A percentile compares a stretch with the other conserved stretches of the same genome.
phyloP scores from a whole-genome alignment of 169 alveolate genomes.

The Cyclospora cayetanensis region DNA sequence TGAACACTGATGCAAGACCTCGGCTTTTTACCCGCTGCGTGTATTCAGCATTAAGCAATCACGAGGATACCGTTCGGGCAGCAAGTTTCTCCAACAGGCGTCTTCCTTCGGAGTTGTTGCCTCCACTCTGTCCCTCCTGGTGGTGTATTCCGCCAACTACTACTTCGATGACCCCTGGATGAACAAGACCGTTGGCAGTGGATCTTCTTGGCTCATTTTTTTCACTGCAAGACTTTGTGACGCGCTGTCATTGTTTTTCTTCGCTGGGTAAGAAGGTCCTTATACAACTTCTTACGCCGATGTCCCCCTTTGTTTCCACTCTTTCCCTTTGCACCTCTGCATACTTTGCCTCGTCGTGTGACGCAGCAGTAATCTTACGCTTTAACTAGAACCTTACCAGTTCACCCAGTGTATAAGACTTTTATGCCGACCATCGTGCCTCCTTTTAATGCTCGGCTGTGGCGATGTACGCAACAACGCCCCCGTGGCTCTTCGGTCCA shows the following conservation, averaged over 20 bases:
- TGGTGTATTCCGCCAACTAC: constrained; percentile 86
- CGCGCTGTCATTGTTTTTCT: constrained; percentile 82
- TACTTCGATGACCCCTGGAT: constrained; percentile 89
- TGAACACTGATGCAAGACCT: too few species aligned
- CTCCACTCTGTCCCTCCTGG: constrained; percentile 83
- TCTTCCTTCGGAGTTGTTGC: constrained; percentile 89
- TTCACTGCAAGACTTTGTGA: constrained; percentile 87
- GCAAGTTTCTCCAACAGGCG: constrained; percentile 87
- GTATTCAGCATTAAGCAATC: constrained; percentile 86
- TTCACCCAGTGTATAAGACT: too few species aligned
- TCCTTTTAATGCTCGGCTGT: too few species aligned
- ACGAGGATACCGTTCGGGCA: constrained; percentile 90
- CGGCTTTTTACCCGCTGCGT: too few species aligned
- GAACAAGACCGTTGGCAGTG: constrained; percentile 87
- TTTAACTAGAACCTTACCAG: too few species aligned
- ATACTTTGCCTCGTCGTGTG: too few species aligned
- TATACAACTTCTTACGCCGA: not conserved
- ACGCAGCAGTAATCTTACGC: too few species aligned
- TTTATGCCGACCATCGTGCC: too few species aligned
- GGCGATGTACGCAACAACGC: too few species aligned
- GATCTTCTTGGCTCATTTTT: constrained; percentile 87
- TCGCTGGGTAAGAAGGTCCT: constrained; percentile 79
- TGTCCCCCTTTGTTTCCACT: too few species aligned
- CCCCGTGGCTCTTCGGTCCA: too few species aligned
- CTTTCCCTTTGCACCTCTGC: too few species aligned